phyloP scores from a whole-genome alignment of 306 rosid genomes.

The Castanea mollissima region DNA sequence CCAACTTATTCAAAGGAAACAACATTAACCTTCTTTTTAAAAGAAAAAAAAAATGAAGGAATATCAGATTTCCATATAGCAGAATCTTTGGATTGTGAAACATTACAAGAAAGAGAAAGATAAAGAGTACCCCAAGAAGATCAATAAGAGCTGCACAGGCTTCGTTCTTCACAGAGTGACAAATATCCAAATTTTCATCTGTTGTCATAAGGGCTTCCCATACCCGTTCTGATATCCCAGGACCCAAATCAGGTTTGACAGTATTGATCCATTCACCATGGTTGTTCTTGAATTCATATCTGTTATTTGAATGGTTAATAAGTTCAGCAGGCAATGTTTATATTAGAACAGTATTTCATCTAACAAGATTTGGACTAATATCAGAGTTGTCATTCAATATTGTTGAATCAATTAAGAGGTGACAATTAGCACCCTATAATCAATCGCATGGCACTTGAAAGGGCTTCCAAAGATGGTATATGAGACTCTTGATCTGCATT shows the following conservation, averaged over 20 bases:
- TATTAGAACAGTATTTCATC: not conserved
- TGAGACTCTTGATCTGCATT: constrained; percentile 42
- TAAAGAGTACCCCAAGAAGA: constrained; percentile 72
- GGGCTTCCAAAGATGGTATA: constrained; percentile 78
- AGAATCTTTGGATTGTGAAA: not conserved
- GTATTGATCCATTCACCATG: constrained; percentile 75
- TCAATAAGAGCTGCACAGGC: constrained; percentile 59
- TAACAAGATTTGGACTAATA: constrained; percentile 6
- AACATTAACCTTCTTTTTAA: no score
- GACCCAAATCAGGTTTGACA: constrained; percentile 74
- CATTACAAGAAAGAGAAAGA: constrained; percentile 3
- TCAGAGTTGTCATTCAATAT: not conserved
- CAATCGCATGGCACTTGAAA: constrained; percentile 69
- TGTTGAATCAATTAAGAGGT: constrained; percentile 9
- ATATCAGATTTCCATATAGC: not conserved
- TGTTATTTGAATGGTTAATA: constrained; percentile 25
- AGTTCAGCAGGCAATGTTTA: constrained; percentile 6
- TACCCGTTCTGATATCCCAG: constrained; percentile 76
- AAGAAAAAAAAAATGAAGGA: not conserved
- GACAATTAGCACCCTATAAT: constrained; percentile 59
- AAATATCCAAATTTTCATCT: constrained; percentile 43
- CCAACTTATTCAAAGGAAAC: not conserved
- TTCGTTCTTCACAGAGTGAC: constrained; percentile 53
- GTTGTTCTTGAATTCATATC: constrained; percentile 84
- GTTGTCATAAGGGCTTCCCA: constrained; percentile 55